These are phyloP conservation scores for Plasmodium gonderi DNA, from an alignment of 169 alveolate species.

Conservation along the genomic window DNA sequence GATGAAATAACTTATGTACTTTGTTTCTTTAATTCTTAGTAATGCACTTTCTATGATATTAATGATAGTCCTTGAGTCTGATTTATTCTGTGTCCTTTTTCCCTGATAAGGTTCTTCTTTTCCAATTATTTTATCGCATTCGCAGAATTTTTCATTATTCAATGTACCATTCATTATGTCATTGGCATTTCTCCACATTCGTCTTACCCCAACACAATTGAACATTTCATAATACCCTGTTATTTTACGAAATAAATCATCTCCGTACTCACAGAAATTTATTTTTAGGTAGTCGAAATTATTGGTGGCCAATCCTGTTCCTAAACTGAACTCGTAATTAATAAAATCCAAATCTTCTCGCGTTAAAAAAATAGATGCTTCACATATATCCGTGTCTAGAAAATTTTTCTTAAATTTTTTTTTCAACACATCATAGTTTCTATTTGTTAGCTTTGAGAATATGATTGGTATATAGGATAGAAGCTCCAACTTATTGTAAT, in stretches of 20 bases:
- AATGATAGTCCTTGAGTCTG: not conserved
- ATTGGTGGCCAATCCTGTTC: not conserved
- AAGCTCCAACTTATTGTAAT: constrained; percentile 34
- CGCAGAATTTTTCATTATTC: not conserved
- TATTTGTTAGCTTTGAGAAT: constrained; percentile 48
- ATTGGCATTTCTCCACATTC: no score
- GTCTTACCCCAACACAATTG: not conserved
- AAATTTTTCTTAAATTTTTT: constrained; percentile 29
- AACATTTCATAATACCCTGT: not conserved
- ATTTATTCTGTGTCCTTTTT: not conserved
- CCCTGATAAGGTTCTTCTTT: not conserved
- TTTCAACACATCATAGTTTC: constrained; percentile 50
- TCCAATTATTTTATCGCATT: not conserved
- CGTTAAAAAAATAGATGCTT: constrained; percentile 50
- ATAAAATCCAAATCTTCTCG: constrained; percentile 56
- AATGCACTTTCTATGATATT: constrained; percentile 22
- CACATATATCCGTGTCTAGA: constrained; percentile 63
- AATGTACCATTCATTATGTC: not conserved
- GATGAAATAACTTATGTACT: constrained; percentile 11
- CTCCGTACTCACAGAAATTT: constrained; percentile 64
- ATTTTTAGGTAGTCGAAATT: constrained; percentile 34
- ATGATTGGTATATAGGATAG: constrained; percentile 56
- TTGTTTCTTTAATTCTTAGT: constrained; percentile 30
- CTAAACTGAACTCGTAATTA: constrained; percentile 47
- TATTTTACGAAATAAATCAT: constrained; percentile 52